These are phyloP conservation scores for Elasticomyces elasticus DNA, from an alignment of 495 filamentous ascomycete species.

Conservation along the genomic window DNA sequence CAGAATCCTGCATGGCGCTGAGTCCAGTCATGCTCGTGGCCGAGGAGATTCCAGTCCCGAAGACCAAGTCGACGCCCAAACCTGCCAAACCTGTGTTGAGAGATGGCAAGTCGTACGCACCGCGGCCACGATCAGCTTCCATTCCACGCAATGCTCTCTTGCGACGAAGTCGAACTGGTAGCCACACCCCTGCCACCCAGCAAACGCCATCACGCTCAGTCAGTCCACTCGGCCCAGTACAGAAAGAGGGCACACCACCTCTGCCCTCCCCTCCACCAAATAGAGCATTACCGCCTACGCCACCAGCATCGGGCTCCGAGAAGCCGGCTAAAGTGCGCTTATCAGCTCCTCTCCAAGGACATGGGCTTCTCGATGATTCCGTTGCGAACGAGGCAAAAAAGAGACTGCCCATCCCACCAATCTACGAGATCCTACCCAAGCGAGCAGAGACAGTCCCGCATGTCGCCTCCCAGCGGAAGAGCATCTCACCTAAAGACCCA, in stretches of 20 bases:
- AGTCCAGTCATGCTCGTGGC: conserved; percentile 27
- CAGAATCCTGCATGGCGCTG: conserved; percentile 2
- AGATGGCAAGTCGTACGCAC: conserved; percentile 16
- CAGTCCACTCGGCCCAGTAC: neutral
- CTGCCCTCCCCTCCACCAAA: conserved; percentile 18
- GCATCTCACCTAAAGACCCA: neutral
- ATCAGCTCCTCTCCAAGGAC: no score
- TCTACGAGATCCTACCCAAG: conserved; percentile 4
- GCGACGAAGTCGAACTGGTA: conserved; percentile 5
- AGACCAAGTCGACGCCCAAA: conserved; percentile 9
- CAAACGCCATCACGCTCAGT: neutral
- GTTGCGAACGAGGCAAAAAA: conserved; percentile 7
- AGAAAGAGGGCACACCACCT: conserved; percentile 13
- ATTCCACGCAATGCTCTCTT: conserved; percentile 12
- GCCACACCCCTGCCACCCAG: neutral
- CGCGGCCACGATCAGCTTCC: conserved; percentile 17
- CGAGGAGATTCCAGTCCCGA: conserved; percentile 22
- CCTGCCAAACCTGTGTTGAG: conserved; percentile 15
- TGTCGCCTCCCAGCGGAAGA: conserved; percentile 6
- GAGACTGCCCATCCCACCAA: conserved; percentile 2
- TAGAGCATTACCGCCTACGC: conserved; percentile 18
- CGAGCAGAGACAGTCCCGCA: neutral
- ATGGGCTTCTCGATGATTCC: no score
- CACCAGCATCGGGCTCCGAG: conserved; percentile 18
- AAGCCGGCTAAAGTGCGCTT: conserved; percentile 3